A percentile compares a stretch with the other conserved stretches of the same genome.
Evolutionary conservation across 2,329 filamentous ascomycete genomes (phyloP).

Genomic region (Cladosporium sp.): DNA sequence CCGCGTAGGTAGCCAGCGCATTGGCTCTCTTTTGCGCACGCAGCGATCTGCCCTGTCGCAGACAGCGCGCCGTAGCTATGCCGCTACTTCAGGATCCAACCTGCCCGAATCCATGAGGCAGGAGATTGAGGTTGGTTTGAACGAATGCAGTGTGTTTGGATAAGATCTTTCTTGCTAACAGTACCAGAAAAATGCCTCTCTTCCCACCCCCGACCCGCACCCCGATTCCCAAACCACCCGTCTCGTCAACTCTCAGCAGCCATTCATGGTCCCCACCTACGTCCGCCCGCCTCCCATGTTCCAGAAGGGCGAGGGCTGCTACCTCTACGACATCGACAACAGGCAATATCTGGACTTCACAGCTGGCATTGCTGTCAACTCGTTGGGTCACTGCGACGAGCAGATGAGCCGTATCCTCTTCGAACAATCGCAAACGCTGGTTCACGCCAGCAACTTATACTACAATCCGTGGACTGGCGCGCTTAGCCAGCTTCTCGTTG

Average conservation of each 20-base stretch:
- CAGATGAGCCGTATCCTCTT: slow-evolving; percentile 71
- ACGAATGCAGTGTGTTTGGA: background rate
- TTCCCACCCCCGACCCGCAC: slow-evolving; percentile 69
- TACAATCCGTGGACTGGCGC: slow-evolving; percentile 94
- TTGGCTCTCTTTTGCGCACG: slow-evolving; percentile 17
- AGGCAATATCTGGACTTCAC: slow-evolving; percentile 91
- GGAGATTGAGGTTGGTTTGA: slow-evolving; percentile 36
- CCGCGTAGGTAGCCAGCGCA: slow-evolving; percentile 21
- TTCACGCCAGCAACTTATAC: slow-evolving; percentile 95
- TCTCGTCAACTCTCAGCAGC: slow-evolving; percentile 69
- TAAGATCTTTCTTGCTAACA: background rate
- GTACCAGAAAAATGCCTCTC: slow-evolving; percentile 34
- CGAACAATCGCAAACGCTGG: slow-evolving; percentile 63
- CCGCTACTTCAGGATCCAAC: slow-evolving; percentile 38
- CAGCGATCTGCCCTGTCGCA: slow-evolving; percentile 9
- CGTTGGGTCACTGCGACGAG: slow-evolving; percentile 83
- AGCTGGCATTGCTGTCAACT: slow-evolving; percentile 91
- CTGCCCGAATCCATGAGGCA: slow-evolving; percentile 38
- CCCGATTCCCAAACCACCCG: slow-evolving; percentile 69
- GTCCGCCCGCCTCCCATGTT: slow-evolving; percentile 87
- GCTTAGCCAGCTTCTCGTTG: slow-evolving; percentile 78
- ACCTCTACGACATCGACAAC: slow-evolving; percentile 87
- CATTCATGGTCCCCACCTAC: slow-evolving; percentile 96
- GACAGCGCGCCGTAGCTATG: slow-evolving; percentile 27
- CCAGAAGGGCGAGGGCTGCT: slow-evolving; percentile 79